phyloP scores from a whole-genome alignment of 306 rosid species.

The Vigna nakashimae region DNA sequence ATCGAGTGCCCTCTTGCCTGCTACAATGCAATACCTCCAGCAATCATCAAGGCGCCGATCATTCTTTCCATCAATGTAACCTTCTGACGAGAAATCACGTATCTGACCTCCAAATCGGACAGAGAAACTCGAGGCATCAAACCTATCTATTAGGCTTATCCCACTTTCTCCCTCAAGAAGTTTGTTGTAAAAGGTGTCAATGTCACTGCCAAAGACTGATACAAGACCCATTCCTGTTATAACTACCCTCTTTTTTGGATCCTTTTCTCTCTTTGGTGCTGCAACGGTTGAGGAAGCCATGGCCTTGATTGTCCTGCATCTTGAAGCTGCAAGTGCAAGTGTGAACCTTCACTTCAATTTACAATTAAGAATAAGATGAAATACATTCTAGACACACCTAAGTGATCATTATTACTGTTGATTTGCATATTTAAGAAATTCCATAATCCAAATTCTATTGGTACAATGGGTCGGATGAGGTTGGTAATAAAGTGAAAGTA shows the following conservation, averaged over 20 bases:
- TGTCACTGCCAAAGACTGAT: slow-evolving; percentile 70
- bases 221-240: slow-evolving; percentile 85
- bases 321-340: slow-evolving; percentile 47
- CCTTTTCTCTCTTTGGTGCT: slow-evolving; percentile 71
- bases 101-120: slow-evolving; percentile 72
- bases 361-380: background rate
- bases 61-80: slow-evolving; percentile 66
- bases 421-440: background rate
- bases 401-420: background rate
- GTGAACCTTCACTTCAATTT: slow-evolving; percentile 22
- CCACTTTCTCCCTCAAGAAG: slow-evolving; percentile 84
- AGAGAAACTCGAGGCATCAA: slow-evolving; percentile 66
- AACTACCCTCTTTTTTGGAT: slow-evolving; percentile 74
- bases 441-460: background rate
- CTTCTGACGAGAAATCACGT: slow-evolving; percentile 61
- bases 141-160: slow-evolving; percentile 69
- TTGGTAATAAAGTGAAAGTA: background rate
- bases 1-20: slow-evolving; percentile 75
- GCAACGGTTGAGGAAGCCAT: slow-evolving; percentile 48
- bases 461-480: no score
- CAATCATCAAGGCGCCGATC: slow-evolving; percentile 71
- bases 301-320: slow-evolving; percentile 60
- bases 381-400: background rate
- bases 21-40: slow-evolving; percentile 69
- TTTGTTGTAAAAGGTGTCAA: slow-evolving; percentile 61